Evolutionary conservation across 176 grass and related monocot genomes (phyloP).

Genomic region (Melocanna baccifera): DNA sequence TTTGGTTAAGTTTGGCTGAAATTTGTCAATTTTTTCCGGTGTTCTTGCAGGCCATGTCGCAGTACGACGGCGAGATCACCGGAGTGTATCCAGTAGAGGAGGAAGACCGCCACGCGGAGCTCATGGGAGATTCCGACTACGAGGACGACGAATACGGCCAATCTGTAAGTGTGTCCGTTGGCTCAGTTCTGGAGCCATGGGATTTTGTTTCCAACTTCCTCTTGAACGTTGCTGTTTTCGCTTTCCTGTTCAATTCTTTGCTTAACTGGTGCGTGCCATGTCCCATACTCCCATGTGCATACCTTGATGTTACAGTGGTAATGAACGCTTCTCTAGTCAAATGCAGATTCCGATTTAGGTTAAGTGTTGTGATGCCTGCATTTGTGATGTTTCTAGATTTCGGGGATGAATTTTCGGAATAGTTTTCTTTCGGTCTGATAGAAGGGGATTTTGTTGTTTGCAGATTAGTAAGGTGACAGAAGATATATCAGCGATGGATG

Average conservation of each 20-base stretch:
- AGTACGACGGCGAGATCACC: constrained; percentile 31
- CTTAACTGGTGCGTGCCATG: not conserved
- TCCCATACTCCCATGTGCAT: not conserved
- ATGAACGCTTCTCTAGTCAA: not conserved
- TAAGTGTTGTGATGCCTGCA: not conserved
- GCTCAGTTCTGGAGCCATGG: not conserved
- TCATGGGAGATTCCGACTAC: constrained; percentile 46
- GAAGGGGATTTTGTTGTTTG: constrained; percentile 9
- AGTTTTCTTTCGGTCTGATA: not conserved
- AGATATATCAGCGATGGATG: constrained; percentile 51
- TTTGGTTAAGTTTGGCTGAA: not conserved
- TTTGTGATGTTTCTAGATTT: not conserved
- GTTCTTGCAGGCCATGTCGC: constrained; percentile 47
- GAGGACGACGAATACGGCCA: constrained; percentile 63
- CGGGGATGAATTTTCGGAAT: not conserved
- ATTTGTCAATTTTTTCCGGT: not conserved
- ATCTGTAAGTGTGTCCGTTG: constrained; percentile 38
- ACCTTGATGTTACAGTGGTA: not conserved
- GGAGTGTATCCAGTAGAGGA: constrained; percentile 53
- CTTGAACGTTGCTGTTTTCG: not conserved
- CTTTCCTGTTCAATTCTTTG: not conserved
- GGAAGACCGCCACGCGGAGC: constrained; percentile 21
- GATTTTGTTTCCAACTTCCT: not conserved
- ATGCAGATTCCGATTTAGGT: not conserved
- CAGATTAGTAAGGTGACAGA: constrained; percentile 48